Evolutionary conservation across 768 basidiomycete genomes (phyloP).

Genomic region (Tylopilus sp.): DNA sequence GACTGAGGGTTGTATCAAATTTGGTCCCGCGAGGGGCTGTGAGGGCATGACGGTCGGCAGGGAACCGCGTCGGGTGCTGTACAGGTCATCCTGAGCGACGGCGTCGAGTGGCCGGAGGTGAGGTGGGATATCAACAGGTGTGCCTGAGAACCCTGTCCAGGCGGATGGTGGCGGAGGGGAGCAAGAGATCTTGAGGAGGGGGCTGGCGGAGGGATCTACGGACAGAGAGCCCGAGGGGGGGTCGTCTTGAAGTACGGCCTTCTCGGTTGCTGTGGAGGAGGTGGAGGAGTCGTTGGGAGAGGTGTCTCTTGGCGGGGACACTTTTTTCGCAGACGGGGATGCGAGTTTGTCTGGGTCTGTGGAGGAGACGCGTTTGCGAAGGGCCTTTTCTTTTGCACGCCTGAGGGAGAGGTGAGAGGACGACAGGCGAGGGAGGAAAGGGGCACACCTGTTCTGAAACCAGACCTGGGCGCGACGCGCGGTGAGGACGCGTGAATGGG

Average conservation of each 20-base stretch:
- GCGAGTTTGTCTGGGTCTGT: slow-evolving; percentile 19
- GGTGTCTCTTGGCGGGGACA: slow-evolving; percentile 16
- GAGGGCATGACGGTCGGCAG: slow-evolving; percentile 42
- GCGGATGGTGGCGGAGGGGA: slow-evolving; percentile 15
- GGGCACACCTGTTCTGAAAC: slow-evolving; percentile 81
- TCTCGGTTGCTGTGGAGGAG: slow-evolving; percentile 40
- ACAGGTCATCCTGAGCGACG: slow-evolving; percentile 29
- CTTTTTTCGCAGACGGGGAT: slow-evolving; percentile 10
- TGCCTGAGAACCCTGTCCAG: slow-evolving; percentile 38
- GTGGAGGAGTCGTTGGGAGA: slow-evolving; percentile 30
- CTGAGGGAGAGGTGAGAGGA: slow-evolving; percentile 34
- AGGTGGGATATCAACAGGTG: slow-evolving; percentile 18
- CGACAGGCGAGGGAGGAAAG: slow-evolving; percentile 5
- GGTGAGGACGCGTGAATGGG: slow-evolving; percentile 18
- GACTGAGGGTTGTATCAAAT: slow-evolving; percentile 35
- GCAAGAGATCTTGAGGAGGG: slow-evolving; percentile 23
- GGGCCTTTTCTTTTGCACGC: slow-evolving; percentile 80
- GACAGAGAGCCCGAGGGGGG: slow-evolving; percentile 1
- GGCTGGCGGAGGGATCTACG: slow-evolving; percentile 7
- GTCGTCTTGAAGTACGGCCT: slow-evolving; percentile 30
- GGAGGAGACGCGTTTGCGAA: slow-evolving; percentile 46
- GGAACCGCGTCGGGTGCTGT: slow-evolving; percentile 49
- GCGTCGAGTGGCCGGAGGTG: slow-evolving; percentile 23
- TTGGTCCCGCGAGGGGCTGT: slow-evolving; percentile 19
- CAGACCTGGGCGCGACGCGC: slow-evolving; percentile 57